A percentile compares a stretch with the other conserved stretches of the same genome.
Conservation (phyloP, 768 basidiomycete genomes). For the Lentinula sp. region DNA sequence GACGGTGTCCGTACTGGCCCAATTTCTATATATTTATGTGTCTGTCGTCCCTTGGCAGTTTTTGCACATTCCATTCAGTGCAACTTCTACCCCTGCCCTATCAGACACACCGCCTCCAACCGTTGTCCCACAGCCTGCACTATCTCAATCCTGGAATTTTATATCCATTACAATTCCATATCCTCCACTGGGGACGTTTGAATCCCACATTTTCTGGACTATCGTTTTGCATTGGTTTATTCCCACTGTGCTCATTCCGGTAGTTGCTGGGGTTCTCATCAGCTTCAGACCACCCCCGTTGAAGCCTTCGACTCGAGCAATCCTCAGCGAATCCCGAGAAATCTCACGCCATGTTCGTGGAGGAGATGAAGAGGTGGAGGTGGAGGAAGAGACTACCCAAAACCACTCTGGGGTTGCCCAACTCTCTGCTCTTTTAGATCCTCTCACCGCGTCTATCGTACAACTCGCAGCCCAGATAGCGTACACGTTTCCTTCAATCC, state of each 20-base stretch:
- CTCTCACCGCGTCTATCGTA: conserved; percentile 58
- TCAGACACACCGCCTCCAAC: neutral
- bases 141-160: conserved; percentile 2
- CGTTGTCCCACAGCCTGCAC: conserved; percentile 8
- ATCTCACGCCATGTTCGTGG: conserved; percentile 5
- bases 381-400: neutral
- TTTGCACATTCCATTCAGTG: conserved; percentile 26
- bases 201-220: conserved; percentile 42
- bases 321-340: neutral
- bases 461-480: conserved; percentile 54
- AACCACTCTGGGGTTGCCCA: conserved; percentile 10
- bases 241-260: conserved; percentile 56
- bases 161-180: conserved; percentile 30
- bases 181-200: conserved; percentile 40
- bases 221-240: conserved; percentile 58
- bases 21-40: conserved; percentile 48
- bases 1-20: conserved; percentile 45
- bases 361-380: conserved; percentile 11
- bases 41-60: conserved; percentile 51
- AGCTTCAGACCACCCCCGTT: conserved; percentile 47
- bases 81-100: neutral
- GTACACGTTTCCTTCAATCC: conserved; percentile 39
- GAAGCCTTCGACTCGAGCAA: neutral
- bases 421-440: conserved; percentile 34
- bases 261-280: conserved; percentile 49